Conservation (phyloP, 106 monocot species). For the Acanthochlamys bracteata region DNA sequence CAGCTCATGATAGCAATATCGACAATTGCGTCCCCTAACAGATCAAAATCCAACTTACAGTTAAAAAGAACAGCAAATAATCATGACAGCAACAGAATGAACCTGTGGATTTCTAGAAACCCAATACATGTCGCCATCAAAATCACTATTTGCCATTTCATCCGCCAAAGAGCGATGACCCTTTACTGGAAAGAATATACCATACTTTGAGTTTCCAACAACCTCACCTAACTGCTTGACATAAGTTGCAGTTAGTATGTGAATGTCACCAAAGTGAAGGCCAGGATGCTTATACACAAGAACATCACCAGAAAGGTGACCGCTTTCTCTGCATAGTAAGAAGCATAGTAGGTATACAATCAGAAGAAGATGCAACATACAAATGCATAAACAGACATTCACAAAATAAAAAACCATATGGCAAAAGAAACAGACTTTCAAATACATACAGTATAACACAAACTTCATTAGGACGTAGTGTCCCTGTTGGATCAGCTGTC, state of each 20-base stretch:
- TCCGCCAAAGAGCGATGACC: conserved; percentile 63
- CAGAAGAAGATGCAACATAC: no score
- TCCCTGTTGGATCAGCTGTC: conserved; percentile 58
- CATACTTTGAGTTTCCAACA: conserved; percentile 65
- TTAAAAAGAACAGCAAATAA: no score
- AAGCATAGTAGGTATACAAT: background rate
- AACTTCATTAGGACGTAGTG: conserved; percentile 52
- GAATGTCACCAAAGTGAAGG: conserved; percentile 72
- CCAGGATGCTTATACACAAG: conserved; percentile 79
- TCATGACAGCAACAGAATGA: background rate
- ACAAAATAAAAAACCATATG: no score
- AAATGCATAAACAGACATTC: no score
- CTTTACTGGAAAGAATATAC: conserved; percentile 54
- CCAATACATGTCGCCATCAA: conserved; percentile 84
- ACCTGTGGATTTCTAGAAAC: conserved; percentile 66
- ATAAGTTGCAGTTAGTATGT: conserved; percentile 47
- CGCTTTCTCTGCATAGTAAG: conserved; percentile 43
- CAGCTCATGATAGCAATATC: no score
- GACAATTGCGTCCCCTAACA: no score
- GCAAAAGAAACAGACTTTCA: background rate
- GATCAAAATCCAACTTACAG: no score
- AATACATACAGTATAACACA: conserved; percentile 67
- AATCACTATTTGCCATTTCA: conserved; percentile 80
- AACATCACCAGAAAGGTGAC: conserved; percentile 68
- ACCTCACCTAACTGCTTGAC: conserved; percentile 36